Conservation (phyloP, 495 filamentous ascomycete species). For the Neurospora tetraspora region DNA sequence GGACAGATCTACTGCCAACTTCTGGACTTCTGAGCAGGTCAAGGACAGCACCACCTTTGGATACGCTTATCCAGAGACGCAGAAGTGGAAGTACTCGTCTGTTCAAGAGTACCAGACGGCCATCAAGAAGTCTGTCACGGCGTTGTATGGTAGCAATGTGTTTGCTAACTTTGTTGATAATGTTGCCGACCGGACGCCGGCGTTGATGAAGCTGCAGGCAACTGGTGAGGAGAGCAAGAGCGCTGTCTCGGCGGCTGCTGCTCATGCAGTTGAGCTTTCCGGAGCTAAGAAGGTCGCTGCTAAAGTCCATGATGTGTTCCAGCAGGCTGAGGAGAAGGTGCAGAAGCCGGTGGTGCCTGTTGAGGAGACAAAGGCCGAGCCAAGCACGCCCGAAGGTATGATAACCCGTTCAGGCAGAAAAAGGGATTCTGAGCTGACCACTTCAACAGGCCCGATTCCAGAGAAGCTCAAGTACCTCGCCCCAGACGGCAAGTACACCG, state of each 20-base stretch:
- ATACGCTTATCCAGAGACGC: slow-evolving; percentile 53
- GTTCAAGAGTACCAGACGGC: slow-evolving; percentile 7
- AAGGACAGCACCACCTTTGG: slow-evolving; percentile 33
- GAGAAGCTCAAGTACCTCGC: slow-evolving; percentile 16
- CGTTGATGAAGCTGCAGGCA: neutral
- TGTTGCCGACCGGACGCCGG: slow-evolving; percentile 4
- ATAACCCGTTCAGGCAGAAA: neutral
- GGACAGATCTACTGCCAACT: slow-evolving; percentile 24
- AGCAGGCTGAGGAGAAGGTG: neutral
- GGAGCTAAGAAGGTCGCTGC: neutral
- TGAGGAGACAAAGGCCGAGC: neutral
- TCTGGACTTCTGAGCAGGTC: slow-evolving; percentile 37
- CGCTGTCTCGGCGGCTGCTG: neutral
- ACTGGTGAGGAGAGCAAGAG: neutral
- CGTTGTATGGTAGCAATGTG: slow-evolving; percentile 18
- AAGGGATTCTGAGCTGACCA: neutral
- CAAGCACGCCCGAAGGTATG: neutral
- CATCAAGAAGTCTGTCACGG: slow-evolving; percentile 7
- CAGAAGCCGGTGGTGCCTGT: neutral
- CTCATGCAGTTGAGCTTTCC: neutral
- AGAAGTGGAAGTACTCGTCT: slow-evolving; percentile 13
- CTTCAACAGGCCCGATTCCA: slow-evolving; percentile 11
- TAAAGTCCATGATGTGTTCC: neutral
- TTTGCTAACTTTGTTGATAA: slow-evolving; percentile 15
- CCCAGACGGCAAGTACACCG: slow-evolving; percentile 27